Evolutionary conservation across 306 rosid species (phyloP).

Genomic region (Phaseolus lunatus): DNA sequence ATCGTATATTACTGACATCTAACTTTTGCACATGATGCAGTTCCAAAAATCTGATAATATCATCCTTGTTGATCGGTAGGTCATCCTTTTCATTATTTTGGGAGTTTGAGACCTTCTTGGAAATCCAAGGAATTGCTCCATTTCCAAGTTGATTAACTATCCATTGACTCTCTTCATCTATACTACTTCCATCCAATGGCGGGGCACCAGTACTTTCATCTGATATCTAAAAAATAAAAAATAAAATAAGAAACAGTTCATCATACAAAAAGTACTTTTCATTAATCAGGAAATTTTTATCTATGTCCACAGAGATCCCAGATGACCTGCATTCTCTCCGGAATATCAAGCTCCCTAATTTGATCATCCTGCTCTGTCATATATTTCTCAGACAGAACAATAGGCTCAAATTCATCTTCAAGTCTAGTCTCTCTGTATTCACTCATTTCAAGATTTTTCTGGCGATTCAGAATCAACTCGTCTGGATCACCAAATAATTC

Average conservation of each 20-base stretch:
- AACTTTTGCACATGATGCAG: conserved; percentile 86
- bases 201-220: conserved; percentile 90
- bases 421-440: conserved; percentile 80
- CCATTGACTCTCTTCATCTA: conserved; percentile 84
- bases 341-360: conserved; percentile 81
- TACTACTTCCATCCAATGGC: conserved; percentile 64
- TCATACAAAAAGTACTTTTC: conserved; percentile 13
- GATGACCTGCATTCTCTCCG: conserved; percentile 96
- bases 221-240: conserved; percentile 53
- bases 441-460: conserved; percentile 59
- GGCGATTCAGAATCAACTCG: conserved; percentile 67
- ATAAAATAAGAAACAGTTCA: conserved; percentile 11
- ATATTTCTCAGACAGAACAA: conserved; percentile 82
- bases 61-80: conserved; percentile 60
- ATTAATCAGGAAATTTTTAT: neutral
- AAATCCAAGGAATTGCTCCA: conserved; percentile 72
- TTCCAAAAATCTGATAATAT: conserved; percentile 87
- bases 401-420: conserved; percentile 96
- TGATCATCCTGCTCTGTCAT: conserved; percentile 92
- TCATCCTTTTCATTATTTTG: conserved; percentile 51
- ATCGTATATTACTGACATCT: conserved; percentile 71
- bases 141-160: conserved; percentile 65
- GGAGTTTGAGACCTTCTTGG: conserved; percentile 52
- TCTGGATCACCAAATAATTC: conserved; percentile 96
- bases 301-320: conserved; percentile 20